Evolutionary conservation across 257 asterid genomes (phyloP).

Genomic region (Euphrasia confusa): DNA sequence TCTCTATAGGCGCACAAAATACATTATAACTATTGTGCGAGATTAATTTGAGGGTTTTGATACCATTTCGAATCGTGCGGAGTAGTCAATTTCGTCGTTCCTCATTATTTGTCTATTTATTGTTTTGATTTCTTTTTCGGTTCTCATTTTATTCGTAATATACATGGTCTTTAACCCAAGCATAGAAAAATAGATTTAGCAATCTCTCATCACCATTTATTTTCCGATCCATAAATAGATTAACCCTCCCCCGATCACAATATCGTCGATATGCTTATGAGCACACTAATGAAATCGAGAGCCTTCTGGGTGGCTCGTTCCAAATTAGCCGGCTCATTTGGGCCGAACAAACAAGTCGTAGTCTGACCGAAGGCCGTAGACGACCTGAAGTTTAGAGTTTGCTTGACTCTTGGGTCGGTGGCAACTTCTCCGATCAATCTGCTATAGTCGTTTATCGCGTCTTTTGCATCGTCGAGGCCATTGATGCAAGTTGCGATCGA

Average conservation of each 20-base stretch:
- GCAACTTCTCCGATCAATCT: not conserved
- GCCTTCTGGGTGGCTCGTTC: not conserved
- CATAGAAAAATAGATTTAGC: no score
- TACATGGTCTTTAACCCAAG: no score
- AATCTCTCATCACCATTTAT: no score
- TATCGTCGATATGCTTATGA: not conserved
- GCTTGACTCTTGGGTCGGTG: not conserved
- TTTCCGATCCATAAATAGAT: no score
- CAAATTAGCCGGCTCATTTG: not conserved
- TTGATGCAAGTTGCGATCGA: constrained; percentile 21
- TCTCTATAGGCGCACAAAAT: no score
- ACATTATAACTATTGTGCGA: no score
- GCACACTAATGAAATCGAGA: not conserved
- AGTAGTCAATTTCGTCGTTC: no score
- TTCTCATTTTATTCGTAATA: no score
- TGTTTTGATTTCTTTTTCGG: no score
- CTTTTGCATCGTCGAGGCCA: constrained; percentile 11
- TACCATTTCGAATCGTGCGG: no score
- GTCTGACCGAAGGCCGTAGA: not conserved
- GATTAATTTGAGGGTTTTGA: no score
- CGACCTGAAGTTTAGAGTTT: not conserved
- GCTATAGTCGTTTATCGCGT: not conserved
- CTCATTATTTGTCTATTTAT: no score
- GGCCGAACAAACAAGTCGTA: not conserved
- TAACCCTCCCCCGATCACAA: not conserved